These are phyloP conservation scores for Lathyrus sativus DNA, from an alignment of 306 rosid species.

Conservation along the genomic window DNA sequence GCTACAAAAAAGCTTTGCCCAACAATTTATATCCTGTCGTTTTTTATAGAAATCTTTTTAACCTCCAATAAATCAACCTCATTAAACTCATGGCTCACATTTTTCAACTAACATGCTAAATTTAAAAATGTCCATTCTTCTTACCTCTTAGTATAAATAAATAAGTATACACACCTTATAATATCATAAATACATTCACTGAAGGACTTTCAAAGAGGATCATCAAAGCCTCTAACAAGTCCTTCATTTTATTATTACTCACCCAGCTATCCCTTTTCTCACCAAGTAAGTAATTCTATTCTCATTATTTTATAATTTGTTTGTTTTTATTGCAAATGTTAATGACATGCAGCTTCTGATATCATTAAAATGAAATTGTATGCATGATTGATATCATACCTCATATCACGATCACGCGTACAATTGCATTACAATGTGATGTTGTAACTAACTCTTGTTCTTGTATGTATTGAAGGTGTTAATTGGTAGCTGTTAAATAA, in stretches of 20 bases:
- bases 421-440: too few species aligned
- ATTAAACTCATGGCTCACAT: slow-evolving; percentile 45
- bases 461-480: slow-evolving; percentile 29
- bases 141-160: slow-evolving; percentile 6
- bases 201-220: slow-evolving; percentile 36
- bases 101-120: slow-evolving; percentile 30
- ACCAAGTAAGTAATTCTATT: neutral
- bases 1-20: slow-evolving; percentile 29
- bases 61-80: neutral
- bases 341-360: too few species aligned
- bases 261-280: slow-evolving; percentile 30
- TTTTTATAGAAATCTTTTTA: slow-evolving; percentile 17
- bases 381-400: too few species aligned
- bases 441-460: neutral
- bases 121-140: neutral
- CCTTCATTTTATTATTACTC: slow-evolving; percentile 15
- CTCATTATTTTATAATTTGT: too few species aligned
- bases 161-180: neutral
- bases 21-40: slow-evolving; percentile 10
- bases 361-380: too few species aligned
- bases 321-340: too few species aligned
- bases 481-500: slow-evolving; percentile 37
- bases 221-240: neutral
- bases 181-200: slow-evolving; percentile 15
- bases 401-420: too few species aligned